Evolutionary conservation across 306 rosid genomes (phyloP).

Genomic region (Citrullus mucosospermus): DNA sequence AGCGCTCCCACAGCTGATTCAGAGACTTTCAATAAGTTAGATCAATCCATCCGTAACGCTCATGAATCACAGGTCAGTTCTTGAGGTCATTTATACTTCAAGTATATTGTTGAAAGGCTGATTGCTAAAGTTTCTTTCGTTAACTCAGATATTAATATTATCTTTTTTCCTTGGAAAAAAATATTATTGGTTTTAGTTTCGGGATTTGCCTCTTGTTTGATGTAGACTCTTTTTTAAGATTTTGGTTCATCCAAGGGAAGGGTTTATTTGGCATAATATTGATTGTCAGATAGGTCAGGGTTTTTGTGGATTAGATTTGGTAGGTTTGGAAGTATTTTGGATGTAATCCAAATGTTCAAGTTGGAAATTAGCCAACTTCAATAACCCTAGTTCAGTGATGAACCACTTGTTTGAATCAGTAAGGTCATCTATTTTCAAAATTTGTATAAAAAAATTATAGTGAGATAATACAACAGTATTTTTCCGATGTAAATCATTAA

Average conservation of each 20-base stretch:
- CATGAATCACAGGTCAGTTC: slow-evolving; percentile 70
- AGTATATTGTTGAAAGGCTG: neutral
- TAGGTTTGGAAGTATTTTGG: neutral
- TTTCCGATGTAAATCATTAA: neutral
- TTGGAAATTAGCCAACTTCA: neutral
- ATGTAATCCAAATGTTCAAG: neutral
- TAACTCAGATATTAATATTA: neutral
- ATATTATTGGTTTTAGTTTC: neutral
- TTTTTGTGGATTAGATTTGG: neutral
- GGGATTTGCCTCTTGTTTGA: neutral
- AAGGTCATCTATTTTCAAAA: neutral
- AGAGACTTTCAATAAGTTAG: slow-evolving; percentile 58
- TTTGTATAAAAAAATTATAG: neutral
- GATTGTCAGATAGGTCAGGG: neutral
- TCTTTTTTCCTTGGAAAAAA: too few relatives aligned
- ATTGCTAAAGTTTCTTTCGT: neutral
- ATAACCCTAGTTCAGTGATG: neutral
- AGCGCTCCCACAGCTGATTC: slow-evolving; percentile 90
- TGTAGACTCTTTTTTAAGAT: neutral
- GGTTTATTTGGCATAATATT: neutral
- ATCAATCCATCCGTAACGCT: slow-evolving; percentile 55
- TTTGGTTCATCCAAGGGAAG: neutral
- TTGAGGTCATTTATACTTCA: slow-evolving; percentile 4
- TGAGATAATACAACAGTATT: neutral
- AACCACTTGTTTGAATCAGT: neutral